Conservation (phyloP, 805 yeast genomes). For the Candida pseudoglaebosa region DNA sequence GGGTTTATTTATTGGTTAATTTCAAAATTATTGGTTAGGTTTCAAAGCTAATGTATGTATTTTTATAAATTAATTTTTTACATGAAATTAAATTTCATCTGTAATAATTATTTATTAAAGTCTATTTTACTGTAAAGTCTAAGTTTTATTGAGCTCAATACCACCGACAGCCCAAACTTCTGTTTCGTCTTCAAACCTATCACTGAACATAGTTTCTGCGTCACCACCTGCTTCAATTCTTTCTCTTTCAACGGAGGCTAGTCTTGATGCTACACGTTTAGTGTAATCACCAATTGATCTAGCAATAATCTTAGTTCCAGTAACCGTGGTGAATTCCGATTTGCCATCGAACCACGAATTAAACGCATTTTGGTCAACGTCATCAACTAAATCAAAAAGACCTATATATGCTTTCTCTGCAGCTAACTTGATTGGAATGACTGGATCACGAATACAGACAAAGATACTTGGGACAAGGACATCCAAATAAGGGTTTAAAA, state of each 20-base stretch:
- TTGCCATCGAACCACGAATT: conserved; percentile 58
- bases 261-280: conserved; percentile 81
- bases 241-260: conserved; percentile 84
- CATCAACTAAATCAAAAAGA: conserved; percentile 69
- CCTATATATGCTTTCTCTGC: conserved; percentile 87
- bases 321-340: conserved; percentile 32
- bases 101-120: neutral
- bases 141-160: conserved; percentile 37
- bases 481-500: conserved; percentile 53
- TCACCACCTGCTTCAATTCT: conserved; percentile 89
- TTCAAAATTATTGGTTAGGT: neutral
- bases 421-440: conserved; percentile 88
- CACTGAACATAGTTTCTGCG: conserved; percentile 77
- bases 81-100: no score
- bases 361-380: conserved; percentile 49
- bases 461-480: conserved; percentile 69
- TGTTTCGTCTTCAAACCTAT: conserved; percentile 76
- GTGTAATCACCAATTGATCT: conserved; percentile 87
- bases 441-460: conserved; percentile 77
- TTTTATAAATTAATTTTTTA: neutral
- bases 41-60: conserved; percentile 1
- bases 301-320: conserved; percentile 47
- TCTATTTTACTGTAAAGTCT: neutral
- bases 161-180: conserved; percentile 90
- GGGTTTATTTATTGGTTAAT: conserved; percentile 1